These are phyloP conservation scores for Linnemannia zychae DNA, from an alignment of 192 early-diverging fungal genomes.

Conservation along the genomic window DNA sequence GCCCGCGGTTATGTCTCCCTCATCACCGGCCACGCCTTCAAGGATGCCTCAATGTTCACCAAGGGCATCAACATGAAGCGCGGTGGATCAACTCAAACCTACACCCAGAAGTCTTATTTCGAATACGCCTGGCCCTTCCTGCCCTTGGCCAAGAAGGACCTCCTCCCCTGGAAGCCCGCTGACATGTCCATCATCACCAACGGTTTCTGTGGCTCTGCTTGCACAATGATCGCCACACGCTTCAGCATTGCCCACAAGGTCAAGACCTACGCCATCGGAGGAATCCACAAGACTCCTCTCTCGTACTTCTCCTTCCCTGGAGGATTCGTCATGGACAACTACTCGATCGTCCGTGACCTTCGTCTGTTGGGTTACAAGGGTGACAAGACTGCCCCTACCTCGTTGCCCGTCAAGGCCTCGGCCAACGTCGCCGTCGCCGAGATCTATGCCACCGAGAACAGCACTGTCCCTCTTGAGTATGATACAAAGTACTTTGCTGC, in stretches of 20 bases:
- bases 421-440: constrained; percentile 32
- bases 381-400: neutral
- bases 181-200: constrained; percentile 58
- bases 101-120: constrained; percentile 43
- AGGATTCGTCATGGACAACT: constrained; percentile 55
- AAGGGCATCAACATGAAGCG: constrained; percentile 33
- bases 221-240: constrained; percentile 51
- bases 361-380: constrained; percentile 26
- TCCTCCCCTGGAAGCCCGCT: constrained; percentile 51
- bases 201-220: constrained; percentile 57
- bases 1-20: constrained; percentile 23
- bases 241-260: constrained; percentile 54
- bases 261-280: constrained; percentile 51
- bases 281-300: constrained; percentile 38
- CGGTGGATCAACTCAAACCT: constrained; percentile 26
- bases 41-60: constrained; percentile 46
- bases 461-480: constrained; percentile 43
- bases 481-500: constrained; percentile 42
- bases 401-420: constrained; percentile 14
- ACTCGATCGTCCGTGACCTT: constrained; percentile 25
- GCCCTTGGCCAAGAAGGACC: constrained; percentile 43
- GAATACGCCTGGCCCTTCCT: constrained; percentile 39
- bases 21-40: constrained; percentile 28
- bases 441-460: constrained; percentile 50
- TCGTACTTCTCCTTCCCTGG: constrained; percentile 57